Evolutionary conservation across 768 basidiomycete genomes (phyloP).

Genomic region (Suillus sp.): DNA sequence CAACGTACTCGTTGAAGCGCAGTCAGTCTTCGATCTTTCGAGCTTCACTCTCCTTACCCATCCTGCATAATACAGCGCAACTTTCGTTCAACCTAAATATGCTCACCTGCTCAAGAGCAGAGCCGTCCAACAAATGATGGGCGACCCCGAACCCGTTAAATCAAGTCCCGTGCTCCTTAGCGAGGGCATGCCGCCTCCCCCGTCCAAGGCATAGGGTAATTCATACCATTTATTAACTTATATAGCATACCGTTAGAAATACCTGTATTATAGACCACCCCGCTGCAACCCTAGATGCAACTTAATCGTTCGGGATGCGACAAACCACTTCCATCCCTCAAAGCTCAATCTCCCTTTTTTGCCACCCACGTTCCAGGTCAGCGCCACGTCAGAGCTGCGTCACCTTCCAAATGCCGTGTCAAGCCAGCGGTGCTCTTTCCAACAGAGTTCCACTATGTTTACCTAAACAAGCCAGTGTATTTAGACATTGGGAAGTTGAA

Average conservation of each 20-base stretch:
- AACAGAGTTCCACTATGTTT: background rate
- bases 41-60: background rate
- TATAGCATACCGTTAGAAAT: background rate
- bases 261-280: background rate
- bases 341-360: background rate
- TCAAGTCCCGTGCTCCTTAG: slow-evolving; percentile 27
- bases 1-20: slow-evolving; percentile 77
- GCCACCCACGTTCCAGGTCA: background rate
- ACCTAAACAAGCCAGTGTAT: background rate
- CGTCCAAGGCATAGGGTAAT: slow-evolving; percentile 26
- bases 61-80: slow-evolving; percentile 46
- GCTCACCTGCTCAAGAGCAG: slow-evolving; percentile 71
- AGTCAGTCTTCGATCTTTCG: slow-evolving; percentile 48
- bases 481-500: background rate
- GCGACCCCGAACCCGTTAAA: slow-evolving; percentile 45
- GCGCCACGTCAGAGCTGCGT: background rate
- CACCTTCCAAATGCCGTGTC: background rate
- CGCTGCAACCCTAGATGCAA: background rate
- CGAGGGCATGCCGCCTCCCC: slow-evolving; percentile 32
- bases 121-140: slow-evolving; percentile 65
- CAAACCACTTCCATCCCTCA: background rate
- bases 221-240: background rate
- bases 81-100: slow-evolving; percentile 90
- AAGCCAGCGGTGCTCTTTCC: background rate
- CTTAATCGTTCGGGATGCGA: background rate